Percentiles rank a stretch among this genome's conserved stretches.
Conservation (phyloP, 208 protist genomes). For the Crithidia brevicula region DNA sequence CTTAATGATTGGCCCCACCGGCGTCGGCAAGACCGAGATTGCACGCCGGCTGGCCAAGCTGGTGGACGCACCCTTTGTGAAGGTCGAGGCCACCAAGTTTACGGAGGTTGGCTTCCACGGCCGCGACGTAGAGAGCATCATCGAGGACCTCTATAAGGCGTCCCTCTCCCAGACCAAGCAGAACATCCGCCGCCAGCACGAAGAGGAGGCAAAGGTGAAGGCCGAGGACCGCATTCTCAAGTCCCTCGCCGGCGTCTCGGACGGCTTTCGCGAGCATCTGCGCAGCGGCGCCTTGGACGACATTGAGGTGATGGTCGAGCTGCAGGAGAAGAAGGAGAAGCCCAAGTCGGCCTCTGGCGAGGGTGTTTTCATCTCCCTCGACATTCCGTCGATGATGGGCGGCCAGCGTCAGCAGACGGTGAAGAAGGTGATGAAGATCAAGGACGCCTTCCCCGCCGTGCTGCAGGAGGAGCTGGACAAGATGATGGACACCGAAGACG, state of each 20-base stretch:
- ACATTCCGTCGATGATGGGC: slow-evolving; percentile 84
- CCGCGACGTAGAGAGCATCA: slow-evolving; percentile 97
- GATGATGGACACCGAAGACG: slow-evolving; percentile 93
- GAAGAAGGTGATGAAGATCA: slow-evolving; percentile 95
- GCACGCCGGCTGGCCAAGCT: slow-evolving; percentile 97
- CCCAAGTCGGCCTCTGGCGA: slow-evolving; percentile 80
- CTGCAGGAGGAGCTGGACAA: slow-evolving; percentile 95
- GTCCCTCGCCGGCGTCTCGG: slow-evolving; percentile 86
- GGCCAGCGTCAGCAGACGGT: slow-evolving; percentile 76
- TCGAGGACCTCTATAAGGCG: slow-evolving; percentile 96
- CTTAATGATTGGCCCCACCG: slow-evolving; percentile 95
- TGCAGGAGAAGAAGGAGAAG: slow-evolving; percentile 93
- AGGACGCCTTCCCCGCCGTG: slow-evolving; percentile 91
- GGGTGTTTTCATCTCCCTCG: slow-evolving; percentile 87
- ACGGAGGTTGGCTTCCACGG: slow-evolving; percentile 98
- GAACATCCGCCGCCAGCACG: slow-evolving; percentile 89
- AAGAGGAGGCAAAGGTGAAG: slow-evolving; percentile 78
- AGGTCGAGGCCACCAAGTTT: slow-evolving; percentile 99
- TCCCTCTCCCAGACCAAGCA: slow-evolving; percentile 93
- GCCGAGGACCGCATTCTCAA: slow-evolving; percentile 92
- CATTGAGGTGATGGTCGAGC: slow-evolving; percentile 92
- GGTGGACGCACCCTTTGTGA: slow-evolving; percentile 97
- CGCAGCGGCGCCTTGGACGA: slow-evolving; percentile 92
- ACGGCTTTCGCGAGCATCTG: slow-evolving; percentile 94
- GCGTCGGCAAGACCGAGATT: slow-evolving; percentile 97